These are phyloP conservation scores for Pascua sp. DNA, from an alignment of 1,284 basidiomycete species.

Conservation along the genomic window DNA sequence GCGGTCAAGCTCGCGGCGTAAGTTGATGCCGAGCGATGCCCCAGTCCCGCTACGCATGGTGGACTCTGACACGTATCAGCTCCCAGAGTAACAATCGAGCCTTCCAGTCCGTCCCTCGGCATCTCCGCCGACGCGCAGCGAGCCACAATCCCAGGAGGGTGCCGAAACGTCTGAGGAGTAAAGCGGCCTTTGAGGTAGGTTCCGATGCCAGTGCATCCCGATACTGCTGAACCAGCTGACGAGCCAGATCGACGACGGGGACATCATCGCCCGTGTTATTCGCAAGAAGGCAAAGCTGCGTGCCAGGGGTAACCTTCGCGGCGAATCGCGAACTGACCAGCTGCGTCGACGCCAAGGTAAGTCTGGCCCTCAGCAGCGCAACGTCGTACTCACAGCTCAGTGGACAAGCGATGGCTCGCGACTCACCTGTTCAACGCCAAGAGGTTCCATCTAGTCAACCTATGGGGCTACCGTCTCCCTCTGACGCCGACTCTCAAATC, in stretches of 20 bases:
- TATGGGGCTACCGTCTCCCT: slow-evolving; percentile 87
- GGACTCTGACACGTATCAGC: slow-evolving; percentile 19
- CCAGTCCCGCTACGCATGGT: too few relatives aligned
- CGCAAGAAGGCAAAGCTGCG: slow-evolving; percentile 48
- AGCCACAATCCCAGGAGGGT: slow-evolving; percentile 87
- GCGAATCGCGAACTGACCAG: slow-evolving; percentile 32
- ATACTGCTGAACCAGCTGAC: too few relatives aligned
- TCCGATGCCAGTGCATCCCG: neutral
- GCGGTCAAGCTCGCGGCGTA: slow-evolving; percentile 76
- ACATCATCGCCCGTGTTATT: slow-evolving; percentile 57
- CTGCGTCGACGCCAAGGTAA: slow-evolving; percentile 34
- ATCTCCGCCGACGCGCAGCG: slow-evolving; percentile 81
- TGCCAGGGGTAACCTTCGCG: slow-evolving; percentile 31
- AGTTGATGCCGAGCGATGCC: slow-evolving; percentile 18
- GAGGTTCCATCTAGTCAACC: slow-evolving; percentile 82
- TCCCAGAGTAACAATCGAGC: slow-evolving; percentile 67
- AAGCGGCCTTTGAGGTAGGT: slow-evolving; percentile 73
- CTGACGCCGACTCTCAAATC: slow-evolving; percentile 81
- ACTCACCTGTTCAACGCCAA: slow-evolving; percentile 94
- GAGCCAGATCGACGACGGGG: slow-evolving; percentile 69
- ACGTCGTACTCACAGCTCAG: slow-evolving; percentile 47
- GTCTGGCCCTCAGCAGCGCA: neutral
- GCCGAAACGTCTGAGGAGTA: slow-evolving; percentile 70
- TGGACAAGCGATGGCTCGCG: slow-evolving; percentile 81
- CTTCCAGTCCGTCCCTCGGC: slow-evolving; percentile 85